These are phyloP conservation scores for Pochonia chlamydosporia DNA, from an alignment of 2,329 filamentous ascomycete genomes.

Conservation along the genomic window DNA sequence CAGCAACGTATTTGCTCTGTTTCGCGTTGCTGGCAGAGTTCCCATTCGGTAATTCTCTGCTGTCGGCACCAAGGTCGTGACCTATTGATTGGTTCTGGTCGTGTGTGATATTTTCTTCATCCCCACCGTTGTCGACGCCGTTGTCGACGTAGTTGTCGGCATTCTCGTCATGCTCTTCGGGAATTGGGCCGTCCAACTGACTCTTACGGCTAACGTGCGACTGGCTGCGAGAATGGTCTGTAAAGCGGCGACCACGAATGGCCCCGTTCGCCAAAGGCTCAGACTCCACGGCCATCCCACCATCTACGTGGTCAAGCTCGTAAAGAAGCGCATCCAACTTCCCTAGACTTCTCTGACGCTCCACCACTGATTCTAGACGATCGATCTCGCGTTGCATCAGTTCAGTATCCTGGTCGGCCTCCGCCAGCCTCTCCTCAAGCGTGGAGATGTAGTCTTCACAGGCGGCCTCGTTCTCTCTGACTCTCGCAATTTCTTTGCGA, in stretches of 20 bases:
- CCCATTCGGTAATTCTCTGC: conserved; percentile 32
- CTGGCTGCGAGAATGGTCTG: conserved; percentile 48
- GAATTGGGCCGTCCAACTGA: conserved; percentile 49
- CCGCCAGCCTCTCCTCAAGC: conserved; percentile 87
- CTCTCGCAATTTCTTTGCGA: conserved; percentile 82
- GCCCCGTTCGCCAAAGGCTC: conserved; percentile 25
- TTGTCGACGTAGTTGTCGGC: conserved; percentile 38
- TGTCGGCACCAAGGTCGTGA: background rate
- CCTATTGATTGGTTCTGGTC: background rate
- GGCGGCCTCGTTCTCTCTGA: conserved; percentile 82
- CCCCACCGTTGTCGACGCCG: background rate
- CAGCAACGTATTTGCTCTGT: conserved; percentile 79
- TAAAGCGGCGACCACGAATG: conserved; percentile 37
- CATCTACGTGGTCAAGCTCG: conserved; percentile 76
- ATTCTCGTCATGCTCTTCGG: conserved; percentile 45
- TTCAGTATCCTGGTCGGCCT: conserved; percentile 92
- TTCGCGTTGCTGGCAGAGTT: conserved; percentile 60
- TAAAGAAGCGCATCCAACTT: conserved; percentile 90
- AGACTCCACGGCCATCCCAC: conserved; percentile 37
- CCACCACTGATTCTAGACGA: conserved; percentile 87
- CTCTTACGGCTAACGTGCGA: conserved; percentile 50
- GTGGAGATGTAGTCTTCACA: conserved; percentile 98
- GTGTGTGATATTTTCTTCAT: background rate
- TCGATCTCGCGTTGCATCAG: conserved; percentile 97
- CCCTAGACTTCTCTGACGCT: conserved; percentile 89